Evolutionary conservation across 1,284 basidiomycete species (phyloP).

Genomic region (Ustilago cynodontis): DNA sequence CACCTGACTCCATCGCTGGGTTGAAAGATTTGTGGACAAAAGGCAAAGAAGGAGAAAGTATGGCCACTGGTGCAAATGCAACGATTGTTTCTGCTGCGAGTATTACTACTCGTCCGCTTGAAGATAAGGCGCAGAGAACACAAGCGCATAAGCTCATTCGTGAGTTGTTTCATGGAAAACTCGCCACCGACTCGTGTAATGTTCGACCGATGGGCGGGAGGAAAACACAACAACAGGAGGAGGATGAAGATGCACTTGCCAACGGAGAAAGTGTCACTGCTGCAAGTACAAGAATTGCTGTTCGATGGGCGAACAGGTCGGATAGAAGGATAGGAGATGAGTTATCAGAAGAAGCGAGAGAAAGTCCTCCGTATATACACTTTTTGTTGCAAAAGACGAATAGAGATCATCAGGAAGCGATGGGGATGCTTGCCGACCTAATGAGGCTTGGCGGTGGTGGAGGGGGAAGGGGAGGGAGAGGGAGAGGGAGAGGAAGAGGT

Average conservation of each 20-base stretch:
- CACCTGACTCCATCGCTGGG: conserved; percentile 15
- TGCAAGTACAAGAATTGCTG: conserved; percentile 75
- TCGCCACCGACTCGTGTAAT: conserved; percentile 78
- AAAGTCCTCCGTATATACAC: conserved; percentile 83
- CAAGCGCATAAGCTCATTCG: conserved; percentile 85
- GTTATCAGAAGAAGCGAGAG: conserved; percentile 72
- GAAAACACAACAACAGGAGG: conserved; percentile 12
- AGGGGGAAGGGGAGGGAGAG: conserved; percentile 33
- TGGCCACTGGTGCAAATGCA: conserved; percentile 39
- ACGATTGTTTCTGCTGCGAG: conserved; percentile 34
- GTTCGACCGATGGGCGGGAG: conserved; percentile 40
- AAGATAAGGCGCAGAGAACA: conserved; percentile 83
- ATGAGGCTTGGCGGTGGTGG: conserved; percentile 66
- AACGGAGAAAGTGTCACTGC: conserved; percentile 13
- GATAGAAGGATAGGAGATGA: conserved; percentile 68
- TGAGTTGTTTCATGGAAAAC: conserved; percentile 82
- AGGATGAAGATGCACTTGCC: conserved; percentile 43
- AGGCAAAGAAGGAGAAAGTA: conserved; percentile 16
- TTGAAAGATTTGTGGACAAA: conserved; percentile 37
- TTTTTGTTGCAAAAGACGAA: conserved; percentile 98
- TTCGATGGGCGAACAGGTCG: conserved; percentile 77
- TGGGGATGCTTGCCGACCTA: conserved; percentile 78
- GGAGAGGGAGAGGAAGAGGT: conserved; percentile 36
- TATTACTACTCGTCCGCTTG: conserved; percentile 77
- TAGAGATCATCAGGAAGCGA: conserved; percentile 94